These are phyloP conservation scores for Aspergillus pseudoglaucus DNA, from an alignment of 2,329 filamentous ascomycete species.

Conservation along the genomic window DNA sequence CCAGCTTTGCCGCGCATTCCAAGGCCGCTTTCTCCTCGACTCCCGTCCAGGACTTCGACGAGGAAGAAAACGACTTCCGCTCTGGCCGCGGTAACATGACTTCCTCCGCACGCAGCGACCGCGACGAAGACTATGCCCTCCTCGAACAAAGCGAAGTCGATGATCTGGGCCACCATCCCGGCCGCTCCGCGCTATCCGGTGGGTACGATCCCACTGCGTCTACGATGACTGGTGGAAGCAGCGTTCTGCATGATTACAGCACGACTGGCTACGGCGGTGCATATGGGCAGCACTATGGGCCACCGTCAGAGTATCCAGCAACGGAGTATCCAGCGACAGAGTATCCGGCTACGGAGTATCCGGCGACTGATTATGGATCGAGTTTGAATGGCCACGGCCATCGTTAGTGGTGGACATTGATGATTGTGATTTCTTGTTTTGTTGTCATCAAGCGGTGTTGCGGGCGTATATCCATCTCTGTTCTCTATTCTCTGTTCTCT, in stretches of 20 bases:
- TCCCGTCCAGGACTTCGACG: constrained; percentile 39
- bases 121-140: constrained; percentile 47
- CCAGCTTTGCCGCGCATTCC: constrained; percentile 44
- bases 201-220: constrained; percentile 35
- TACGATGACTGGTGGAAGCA: constrained; percentile 12
- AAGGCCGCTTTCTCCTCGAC: constrained; percentile 45
- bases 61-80: constrained; percentile 40
- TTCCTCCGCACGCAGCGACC: constrained; percentile 34
- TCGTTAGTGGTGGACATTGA: constrained; percentile 6
- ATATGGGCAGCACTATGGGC: constrained; percentile 29
- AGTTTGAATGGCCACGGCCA: constrained; percentile 12
- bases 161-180: constrained; percentile 31
- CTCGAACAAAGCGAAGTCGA: constrained; percentile 43
- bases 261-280: constrained; percentile 38
- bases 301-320: constrained; percentile 11
- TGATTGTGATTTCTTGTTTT: constrained; percentile 13
- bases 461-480: constrained; percentile 21
- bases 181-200: constrained; percentile 30
- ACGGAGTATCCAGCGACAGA: constrained; percentile 9
- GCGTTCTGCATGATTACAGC: constrained; percentile 36
- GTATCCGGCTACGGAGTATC: constrained; percentile 5
- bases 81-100: constrained; percentile 35
- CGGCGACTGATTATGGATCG: constrained; percentile 10
- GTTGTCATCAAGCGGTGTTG: constrained; percentile 28
- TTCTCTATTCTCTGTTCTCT: constrained; percentile 1